These are phyloP conservation scores for Metarhizium brunneum DNA, from an alignment of 2,329 filamentous ascomycete genomes.

Conservation along the genomic window DNA sequence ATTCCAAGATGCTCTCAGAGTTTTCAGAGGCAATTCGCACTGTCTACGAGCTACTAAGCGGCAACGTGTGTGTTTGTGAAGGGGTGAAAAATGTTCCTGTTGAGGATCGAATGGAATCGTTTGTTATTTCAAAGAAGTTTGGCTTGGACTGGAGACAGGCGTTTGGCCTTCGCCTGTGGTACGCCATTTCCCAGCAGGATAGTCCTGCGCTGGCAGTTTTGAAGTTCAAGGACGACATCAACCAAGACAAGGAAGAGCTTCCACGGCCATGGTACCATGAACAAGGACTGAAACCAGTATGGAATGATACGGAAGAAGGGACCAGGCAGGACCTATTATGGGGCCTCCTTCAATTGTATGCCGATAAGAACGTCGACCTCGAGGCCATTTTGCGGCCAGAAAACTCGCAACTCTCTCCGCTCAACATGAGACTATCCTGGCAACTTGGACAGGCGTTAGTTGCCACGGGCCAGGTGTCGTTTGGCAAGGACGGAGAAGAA, in stretches of 20 bases:
- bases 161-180: slow-evolving; percentile 88
- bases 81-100: slow-evolving; percentile 63
- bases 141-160: slow-evolving; percentile 87
- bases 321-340: slow-evolving; percentile 71
- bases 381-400: slow-evolving; percentile 68
- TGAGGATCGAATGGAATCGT: slow-evolving; percentile 73
- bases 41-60: slow-evolving; percentile 80
- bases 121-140: slow-evolving; percentile 76
- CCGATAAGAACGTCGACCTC: slow-evolving; percentile 46
- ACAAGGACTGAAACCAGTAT: slow-evolving; percentile 46
- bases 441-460: slow-evolving; percentile 66
- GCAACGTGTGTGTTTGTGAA: slow-evolving; percentile 76
- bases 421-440: slow-evolving; percentile 73
- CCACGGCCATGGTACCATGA: slow-evolving; percentile 66
- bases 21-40: slow-evolving; percentile 77
- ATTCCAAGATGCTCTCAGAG: slow-evolving; percentile 76
- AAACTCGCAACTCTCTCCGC: slow-evolving; percentile 63
- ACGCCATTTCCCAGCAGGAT: slow-evolving; percentile 60
- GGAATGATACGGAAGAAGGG: slow-evolving; percentile 49
- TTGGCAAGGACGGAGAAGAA: slow-evolving; percentile 42
- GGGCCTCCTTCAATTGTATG: slow-evolving; percentile 76
- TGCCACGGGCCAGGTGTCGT: slow-evolving; percentile 40
- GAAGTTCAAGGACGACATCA: slow-evolving; percentile 65
- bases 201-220: slow-evolving; percentile 63
- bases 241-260: slow-evolving; percentile 58